These are phyloP conservation scores for Apiosordaria backusii DNA, from an alignment of 495 filamentous ascomycete species.

Conservation along the genomic window DNA sequence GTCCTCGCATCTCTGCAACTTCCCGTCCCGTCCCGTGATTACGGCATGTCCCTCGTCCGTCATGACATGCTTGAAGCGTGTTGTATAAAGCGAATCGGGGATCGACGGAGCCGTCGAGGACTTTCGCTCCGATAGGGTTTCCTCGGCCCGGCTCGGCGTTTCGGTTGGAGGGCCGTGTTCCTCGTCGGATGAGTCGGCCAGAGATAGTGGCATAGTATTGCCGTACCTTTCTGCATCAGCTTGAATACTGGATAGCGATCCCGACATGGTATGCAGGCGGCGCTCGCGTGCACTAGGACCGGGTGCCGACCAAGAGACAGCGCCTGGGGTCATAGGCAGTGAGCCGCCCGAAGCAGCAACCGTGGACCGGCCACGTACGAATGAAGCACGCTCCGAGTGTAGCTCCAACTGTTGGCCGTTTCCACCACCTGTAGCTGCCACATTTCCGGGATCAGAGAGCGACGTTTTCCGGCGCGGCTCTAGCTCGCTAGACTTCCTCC, in stretches of 20 bases:
- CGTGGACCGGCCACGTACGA: constrained; percentile 3
- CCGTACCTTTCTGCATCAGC: constrained; percentile 28
- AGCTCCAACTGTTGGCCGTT: background rate
- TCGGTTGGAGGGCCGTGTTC: constrained; percentile 14
- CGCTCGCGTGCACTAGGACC: constrained; percentile 5
- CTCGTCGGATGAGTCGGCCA: constrained; percentile 36
- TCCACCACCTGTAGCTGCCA: background rate
- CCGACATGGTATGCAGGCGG: constrained; percentile 26
- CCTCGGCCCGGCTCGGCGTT: constrained; percentile 11
- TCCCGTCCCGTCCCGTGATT: constrained; percentile 72
- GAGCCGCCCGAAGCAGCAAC: background rate
- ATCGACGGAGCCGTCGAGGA: constrained; percentile 23
- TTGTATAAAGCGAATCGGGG: constrained; percentile 51
- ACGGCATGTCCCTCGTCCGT: constrained; percentile 82
- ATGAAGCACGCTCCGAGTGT: background rate
- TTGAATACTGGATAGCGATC: constrained; percentile 30
- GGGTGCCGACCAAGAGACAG: background rate
- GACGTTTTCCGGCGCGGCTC: constrained; percentile 26
- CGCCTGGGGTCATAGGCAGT: background rate
- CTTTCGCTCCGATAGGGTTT: constrained; percentile 22
- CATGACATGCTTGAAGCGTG: constrained; percentile 74
- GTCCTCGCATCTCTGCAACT: constrained; percentile 79
- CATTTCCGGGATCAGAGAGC: constrained; percentile 17
- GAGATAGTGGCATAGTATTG: constrained; percentile 28
- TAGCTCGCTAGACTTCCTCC: constrained; percentile 36